These are phyloP conservation scores for Jamesozyma spencerorum DNA, from an alignment of 805 yeast genomes.

Conservation along the genomic window DNA sequence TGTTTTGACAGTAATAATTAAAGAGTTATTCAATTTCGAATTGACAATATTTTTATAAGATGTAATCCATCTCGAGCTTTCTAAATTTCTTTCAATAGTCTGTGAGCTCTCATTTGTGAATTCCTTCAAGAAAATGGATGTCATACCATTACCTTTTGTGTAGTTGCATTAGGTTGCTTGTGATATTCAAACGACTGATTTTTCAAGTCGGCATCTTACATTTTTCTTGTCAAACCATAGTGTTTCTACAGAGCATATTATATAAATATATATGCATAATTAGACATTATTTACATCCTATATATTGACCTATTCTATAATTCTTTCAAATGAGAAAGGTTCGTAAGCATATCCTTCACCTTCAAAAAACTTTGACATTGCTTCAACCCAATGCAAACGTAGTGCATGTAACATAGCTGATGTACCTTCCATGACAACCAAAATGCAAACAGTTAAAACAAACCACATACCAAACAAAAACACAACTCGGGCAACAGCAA, in stretches of 20 bases:
- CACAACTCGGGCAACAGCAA: conserved; percentile 69
- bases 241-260: background rate
- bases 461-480: conserved; percentile 92
- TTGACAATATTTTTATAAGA: no score
- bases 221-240: background rate
- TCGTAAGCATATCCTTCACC: conserved; percentile 91
- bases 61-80: no score
- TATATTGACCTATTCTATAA: conserved; percentile 3
- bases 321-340: conserved; percentile 63
- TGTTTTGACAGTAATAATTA: no score
- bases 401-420: conserved; percentile 98
- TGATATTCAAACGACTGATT: no score
- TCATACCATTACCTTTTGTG: no score
- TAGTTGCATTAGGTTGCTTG: no score
- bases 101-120: no score
- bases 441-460: conserved; percentile 75
- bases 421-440: conserved; percentile 97
- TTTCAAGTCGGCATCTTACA: no score
- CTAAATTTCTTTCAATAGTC: no score
- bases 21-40: no score
- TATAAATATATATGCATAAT: background rate
- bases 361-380: conserved; percentile 95
- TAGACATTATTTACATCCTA: background rate
- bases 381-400: conserved; percentile 98
- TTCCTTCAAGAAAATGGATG: no score